phyloP scores from a whole-genome alignment of 495 filamentous ascomycete species.

The Sordaria brevicollis region DNA sequence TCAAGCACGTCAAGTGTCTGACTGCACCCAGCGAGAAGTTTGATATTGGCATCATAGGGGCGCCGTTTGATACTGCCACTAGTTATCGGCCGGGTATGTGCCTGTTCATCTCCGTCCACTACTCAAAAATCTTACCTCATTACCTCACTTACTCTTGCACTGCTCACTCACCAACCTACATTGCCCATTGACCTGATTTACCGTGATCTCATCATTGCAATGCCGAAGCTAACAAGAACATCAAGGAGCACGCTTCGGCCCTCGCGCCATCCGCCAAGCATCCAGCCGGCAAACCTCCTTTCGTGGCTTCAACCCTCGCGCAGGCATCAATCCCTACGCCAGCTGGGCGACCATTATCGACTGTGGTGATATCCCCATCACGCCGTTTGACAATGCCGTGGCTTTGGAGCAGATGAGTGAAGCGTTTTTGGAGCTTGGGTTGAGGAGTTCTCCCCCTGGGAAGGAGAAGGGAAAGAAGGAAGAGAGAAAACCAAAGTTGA shows the following conservation, averaged over 20 bases:
- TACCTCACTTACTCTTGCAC: neutral
- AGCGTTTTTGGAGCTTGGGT: slow-evolving; percentile 48
- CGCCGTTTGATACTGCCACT: slow-evolving; percentile 76
- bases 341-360: slow-evolving; percentile 67
- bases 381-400: slow-evolving; percentile 66
- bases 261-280: slow-evolving; percentile 70
- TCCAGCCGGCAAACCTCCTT: slow-evolving; percentile 62
- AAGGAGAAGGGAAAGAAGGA: no score
- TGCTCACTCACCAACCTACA: neutral
- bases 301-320: slow-evolving; percentile 68
- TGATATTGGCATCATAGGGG: slow-evolving; percentile 75
- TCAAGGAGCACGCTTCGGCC: slow-evolving; percentile 67
- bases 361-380: slow-evolving; percentile 77
- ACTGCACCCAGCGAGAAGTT: slow-evolving; percentile 53
- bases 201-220: neutral
- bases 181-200: neutral
- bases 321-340: slow-evolving; percentile 64
- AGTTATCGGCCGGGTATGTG: slow-evolving; percentile 61
- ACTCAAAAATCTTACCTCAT: neutral
- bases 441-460: slow-evolving; percentile 18
- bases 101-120: neutral
- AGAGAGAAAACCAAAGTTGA: slow-evolving; percentile 46
- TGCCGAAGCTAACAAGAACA: neutral
- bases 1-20: slow-evolving; percentile 64
- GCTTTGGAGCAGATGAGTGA: slow-evolving; percentile 69